phyloP scores from a whole-genome alignment of 2,329 filamentous ascomycete species.

The Pyrenophora teres region DNA sequence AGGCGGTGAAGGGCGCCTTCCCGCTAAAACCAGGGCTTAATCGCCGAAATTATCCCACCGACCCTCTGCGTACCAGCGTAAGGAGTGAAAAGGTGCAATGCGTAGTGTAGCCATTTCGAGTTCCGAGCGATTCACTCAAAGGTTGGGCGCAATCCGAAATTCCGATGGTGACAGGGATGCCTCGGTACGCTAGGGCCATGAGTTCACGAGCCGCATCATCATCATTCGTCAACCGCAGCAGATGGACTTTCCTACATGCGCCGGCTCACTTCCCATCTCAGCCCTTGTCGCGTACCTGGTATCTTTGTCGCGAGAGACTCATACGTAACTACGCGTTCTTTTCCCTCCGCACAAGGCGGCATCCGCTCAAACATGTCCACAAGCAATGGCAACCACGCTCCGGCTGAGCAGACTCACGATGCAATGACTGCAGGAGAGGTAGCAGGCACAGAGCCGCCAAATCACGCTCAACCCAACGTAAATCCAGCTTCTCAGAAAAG shows the following conservation, averaged over 20 bases:
- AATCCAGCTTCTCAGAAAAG: constrained; percentile 26
- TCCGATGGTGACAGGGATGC: constrained; percentile 21
- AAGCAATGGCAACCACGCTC: not conserved
- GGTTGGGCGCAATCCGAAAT: constrained; percentile 14
- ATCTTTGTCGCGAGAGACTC: too few species aligned
- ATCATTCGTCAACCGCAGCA: not conserved
- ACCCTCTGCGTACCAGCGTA: too few species aligned
- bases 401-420: constrained; percentile 16
- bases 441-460: constrained; percentile 16
- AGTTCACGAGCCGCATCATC: constrained; percentile 8
- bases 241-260: not conserved
- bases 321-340: not conserved
- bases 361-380: not conserved
- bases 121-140: constrained; percentile 1
- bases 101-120: constrained; percentile 9
- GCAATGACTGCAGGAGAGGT: constrained; percentile 31
- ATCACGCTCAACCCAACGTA: not conserved
- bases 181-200: constrained; percentile 18
- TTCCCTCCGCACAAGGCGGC: not conserved
- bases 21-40: constrained; percentile 25
- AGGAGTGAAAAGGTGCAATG: not conserved
- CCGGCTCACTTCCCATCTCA: not conserved
- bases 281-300: too few species aligned
- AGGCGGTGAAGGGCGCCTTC: constrained; percentile 20
- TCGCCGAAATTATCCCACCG: constrained; percentile 7